Conservation (phyloP, 306 rosid genomes). For the Chamaecrista fasciculata region DNA sequence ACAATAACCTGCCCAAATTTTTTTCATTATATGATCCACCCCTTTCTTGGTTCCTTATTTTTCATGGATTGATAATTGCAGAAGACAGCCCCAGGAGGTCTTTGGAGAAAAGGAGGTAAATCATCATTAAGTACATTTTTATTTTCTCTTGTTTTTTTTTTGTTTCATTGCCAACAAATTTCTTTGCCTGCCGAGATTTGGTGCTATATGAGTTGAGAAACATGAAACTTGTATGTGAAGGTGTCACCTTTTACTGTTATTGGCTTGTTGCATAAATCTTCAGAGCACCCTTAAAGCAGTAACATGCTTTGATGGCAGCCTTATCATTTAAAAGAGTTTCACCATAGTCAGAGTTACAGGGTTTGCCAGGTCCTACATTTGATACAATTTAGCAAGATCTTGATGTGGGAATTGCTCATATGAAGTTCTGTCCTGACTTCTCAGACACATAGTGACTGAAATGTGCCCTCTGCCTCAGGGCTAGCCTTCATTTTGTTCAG, state of each 20-base stretch:
- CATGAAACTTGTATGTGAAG: too few species aligned
- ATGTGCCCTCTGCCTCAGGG: conserved; percentile 9
- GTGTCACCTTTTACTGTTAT: not conserved
- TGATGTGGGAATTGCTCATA: conserved; percentile 15
- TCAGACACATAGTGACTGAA: conserved; percentile 1
- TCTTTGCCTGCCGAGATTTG: too few species aligned
- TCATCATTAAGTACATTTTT: conserved; percentile 16
- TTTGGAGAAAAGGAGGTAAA: conserved; percentile 59
- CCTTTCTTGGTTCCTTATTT: conserved; percentile 32
- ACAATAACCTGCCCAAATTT: not conserved
- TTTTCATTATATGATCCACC: conserved; percentile 19
- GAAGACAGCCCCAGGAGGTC: conserved; percentile 69
- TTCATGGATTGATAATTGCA: conserved; percentile 49
- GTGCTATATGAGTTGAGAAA: too few species aligned
- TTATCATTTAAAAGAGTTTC: conserved; percentile 4
- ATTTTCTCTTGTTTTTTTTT: not conserved
- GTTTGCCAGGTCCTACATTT: conserved; percentile 12
- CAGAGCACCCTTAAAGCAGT: not conserved
- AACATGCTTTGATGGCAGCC: conserved; percentile 14
- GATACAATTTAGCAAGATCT: not conserved
- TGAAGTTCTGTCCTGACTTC: not conserved
- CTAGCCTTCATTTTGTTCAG: not conserved
- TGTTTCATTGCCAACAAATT: conserved; percentile 16
- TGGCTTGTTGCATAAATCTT: conserved; percentile 13
- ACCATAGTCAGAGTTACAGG: not conserved